A percentile compares a stretch with the other conserved stretches of the same genome.
Evolutionary conservation across 179 eudicot genomes (phyloP).

Genomic region (Beta macrorhiza): DNA sequence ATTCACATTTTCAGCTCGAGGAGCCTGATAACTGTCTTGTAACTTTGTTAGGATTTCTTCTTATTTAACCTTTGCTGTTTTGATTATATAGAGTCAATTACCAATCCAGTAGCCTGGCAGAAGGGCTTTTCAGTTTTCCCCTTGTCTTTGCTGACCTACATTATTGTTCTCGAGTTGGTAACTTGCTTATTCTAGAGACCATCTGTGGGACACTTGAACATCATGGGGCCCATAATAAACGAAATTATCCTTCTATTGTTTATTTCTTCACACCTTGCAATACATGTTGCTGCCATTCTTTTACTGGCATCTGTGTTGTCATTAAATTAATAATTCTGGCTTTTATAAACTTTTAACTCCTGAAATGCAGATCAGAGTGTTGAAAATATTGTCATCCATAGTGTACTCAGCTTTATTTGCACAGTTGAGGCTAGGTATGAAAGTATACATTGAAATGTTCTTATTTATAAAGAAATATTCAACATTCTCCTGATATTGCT

Average conservation of each 20-base stretch:
- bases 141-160: background rate
- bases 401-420: constrained; percentile 64
- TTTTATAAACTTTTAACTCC: background rate
- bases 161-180: background rate
- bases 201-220: constrained; percentile 1
- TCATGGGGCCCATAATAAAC: background rate
- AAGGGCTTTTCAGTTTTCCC: background rate
- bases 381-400: constrained; percentile 51
- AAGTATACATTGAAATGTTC: background rate
- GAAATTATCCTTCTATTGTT: background rate
- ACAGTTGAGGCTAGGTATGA: constrained; percentile 79
- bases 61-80: background rate
- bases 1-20: background rate
- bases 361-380: constrained; percentile 60
- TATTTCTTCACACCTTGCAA: background rate
- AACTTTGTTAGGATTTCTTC: background rate
- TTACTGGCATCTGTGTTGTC: background rate
- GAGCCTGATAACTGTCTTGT: background rate
- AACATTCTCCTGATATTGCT: constrained; percentile 30
- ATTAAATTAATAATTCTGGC: background rate
- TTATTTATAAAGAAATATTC: background rate
- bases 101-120: background rate
- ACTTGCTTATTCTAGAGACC: background rate
- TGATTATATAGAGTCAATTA: background rate
- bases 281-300: background rate